Evolutionary conservation across 2,329 filamentous ascomycete species (phyloP), one percentile per base, ranked within the genome.

Genomic region (Amesomyces nigricolor): DNA sequence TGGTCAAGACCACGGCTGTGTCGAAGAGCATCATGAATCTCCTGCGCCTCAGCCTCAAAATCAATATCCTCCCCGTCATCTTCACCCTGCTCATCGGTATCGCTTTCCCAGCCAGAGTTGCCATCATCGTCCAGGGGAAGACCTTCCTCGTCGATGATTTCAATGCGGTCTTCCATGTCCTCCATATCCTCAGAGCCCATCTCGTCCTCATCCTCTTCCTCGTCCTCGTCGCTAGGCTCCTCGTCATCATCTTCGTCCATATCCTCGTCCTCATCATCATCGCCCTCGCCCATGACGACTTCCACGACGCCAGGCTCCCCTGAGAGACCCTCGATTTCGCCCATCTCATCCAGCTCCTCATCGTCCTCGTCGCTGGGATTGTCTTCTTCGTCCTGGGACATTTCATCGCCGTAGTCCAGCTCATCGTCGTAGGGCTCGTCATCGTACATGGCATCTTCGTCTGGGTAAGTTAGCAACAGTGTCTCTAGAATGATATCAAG

Each of bases 331-430:
- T 96, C 91, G 50, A 96, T 88, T 38, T 89, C 85, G 5, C 91
- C 92, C 78, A 95, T 91, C 39, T 85, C 88, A 58, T 85, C 85
- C 50, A 91, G 79, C 29, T 88, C 88, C 55, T 95, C 89, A 56
- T 95, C 89, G 58, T 95, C 89, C 56, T 94, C 89, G 66, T 95
- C 92, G 65, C 91, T 96, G 56, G 96, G 85, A 54, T 92, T 87
- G 62, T 94, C 89, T 65, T 91, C 88, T 56, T 89, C 89, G 65
- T 92, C 88, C 61, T 80, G 81, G 0, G 85, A 85, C 66, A 88
- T 80, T 32, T 91, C 91, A 62, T 94, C 90, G 19, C 77, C 80
- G 64, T 95, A 96, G 53, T 95, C 89, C 84, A 96, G 94, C 62
- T 95, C 92, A 38, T 96, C 90, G 63, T 90, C 92, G 57, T 89